phyloP scores from a whole-genome alignment of 371 early-diverging fungal species.

The Amoeboaphelidium occidentale region DNA sequence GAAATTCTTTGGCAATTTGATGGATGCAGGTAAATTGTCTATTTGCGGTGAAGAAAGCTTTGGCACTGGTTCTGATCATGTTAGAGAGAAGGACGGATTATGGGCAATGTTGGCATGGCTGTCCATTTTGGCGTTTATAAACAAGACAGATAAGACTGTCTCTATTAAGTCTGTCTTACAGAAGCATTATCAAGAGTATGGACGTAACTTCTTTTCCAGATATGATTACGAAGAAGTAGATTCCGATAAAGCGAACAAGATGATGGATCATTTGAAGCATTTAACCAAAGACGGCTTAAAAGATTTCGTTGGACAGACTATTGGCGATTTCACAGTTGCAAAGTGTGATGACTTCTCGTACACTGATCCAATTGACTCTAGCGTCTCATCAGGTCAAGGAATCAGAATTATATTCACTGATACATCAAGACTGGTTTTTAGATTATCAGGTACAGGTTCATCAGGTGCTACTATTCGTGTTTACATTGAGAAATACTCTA shows the following conservation, averaged over 20 bases:
- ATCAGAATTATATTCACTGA: constrained; percentile 68
- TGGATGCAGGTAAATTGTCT: constrained; percentile 83
- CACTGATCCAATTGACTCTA: constrained; percentile 71
- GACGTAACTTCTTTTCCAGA: constrained; percentile 88
- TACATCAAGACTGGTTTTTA: constrained; percentile 69
- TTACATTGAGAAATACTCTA: constrained; percentile 74
- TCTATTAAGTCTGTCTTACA: constrained; percentile 48
- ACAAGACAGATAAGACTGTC: constrained; percentile 15
- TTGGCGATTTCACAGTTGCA: constrained; percentile 35
- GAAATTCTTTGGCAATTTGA: constrained; percentile 89
- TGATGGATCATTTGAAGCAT: constrained; percentile 41
- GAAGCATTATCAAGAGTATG: constrained; percentile 52
- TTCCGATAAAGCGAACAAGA: constrained; percentile 39
- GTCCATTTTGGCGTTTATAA: constrained; percentile 52
- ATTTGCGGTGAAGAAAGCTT: constrained; percentile 95
- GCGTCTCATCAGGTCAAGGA: constrained; percentile 53
- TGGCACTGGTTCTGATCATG: constrained; percentile 91
- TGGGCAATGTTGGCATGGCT: constrained; percentile 95
- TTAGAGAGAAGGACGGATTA: constrained; percentile 93
- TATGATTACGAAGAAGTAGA: constrained; percentile 95
- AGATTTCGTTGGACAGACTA: constrained; percentile 5
- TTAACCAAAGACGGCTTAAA: constrained; percentile 10
- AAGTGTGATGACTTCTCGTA: constrained; percentile 72
- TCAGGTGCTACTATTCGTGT: constrained; percentile 87
- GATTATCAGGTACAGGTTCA: constrained; percentile 81